phyloP scores from a whole-genome alignment of 192 early-diverging fungal species.

The Linnemannia exigua region DNA sequence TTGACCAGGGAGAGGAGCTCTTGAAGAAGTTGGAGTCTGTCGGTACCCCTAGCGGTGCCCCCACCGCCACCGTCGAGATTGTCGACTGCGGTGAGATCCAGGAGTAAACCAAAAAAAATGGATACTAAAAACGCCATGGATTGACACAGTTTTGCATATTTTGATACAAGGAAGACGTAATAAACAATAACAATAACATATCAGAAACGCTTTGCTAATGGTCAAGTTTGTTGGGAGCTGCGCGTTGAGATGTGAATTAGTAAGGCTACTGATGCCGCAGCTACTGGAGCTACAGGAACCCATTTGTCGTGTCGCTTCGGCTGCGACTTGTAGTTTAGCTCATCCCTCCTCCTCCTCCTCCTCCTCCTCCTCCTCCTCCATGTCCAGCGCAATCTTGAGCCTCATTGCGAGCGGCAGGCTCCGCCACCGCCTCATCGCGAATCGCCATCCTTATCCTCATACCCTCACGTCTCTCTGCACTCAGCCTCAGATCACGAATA shows the following conservation, averaged over 20 bases:
- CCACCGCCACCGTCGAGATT: conserved; percentile 77
- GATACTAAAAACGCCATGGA: not conserved
- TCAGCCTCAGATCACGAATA: no score
- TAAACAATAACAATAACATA: not conserved
- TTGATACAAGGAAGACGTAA: not conserved
- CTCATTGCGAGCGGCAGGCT: no score
- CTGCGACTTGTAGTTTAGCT: not conserved
- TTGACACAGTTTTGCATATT: not conserved
- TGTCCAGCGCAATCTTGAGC: no score
- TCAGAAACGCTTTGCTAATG: no score
- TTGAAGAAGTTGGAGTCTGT: conserved; percentile 80
- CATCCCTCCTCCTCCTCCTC: not conserved
- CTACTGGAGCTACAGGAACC: not conserved
- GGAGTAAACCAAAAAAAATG: conserved; percentile 26
- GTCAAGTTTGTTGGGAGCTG: no score
- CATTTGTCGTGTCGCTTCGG: not conserved
- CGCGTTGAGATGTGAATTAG: no score
- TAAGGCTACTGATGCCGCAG: no score
- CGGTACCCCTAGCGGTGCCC: conserved; percentile 74
- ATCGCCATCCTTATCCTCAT: no score
- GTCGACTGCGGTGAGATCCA: conserved; percentile 81
- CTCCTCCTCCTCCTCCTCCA: not conserved
- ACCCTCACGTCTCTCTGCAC: not conserved
- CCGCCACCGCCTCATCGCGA: no score
- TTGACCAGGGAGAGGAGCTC: conserved; percentile 79